Base-by-base conservation (phyloP, 2,329 filamentous ascomycete species). In the Penicillium sp. region DNA sequence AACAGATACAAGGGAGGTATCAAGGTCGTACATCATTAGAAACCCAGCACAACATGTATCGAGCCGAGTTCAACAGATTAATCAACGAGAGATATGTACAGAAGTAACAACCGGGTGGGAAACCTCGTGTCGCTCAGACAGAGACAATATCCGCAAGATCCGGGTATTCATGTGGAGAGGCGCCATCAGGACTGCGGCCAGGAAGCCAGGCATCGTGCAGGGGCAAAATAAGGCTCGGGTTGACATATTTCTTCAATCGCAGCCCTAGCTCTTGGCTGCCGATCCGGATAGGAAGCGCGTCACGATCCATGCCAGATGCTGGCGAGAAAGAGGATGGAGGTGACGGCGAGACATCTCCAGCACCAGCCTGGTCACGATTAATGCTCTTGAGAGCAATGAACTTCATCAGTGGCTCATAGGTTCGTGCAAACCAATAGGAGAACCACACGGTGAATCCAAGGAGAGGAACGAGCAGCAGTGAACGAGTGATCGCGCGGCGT, bases 381-480 rank as follows among this genome's bases (percentile, higher is more conserved):
- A 99, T 91, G 68, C 92, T 96, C 62, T 91, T 85, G 46, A 99
- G 80, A 31, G 96, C 92, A 72, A 99, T 98, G 73, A 95, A 97
- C 67, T 87, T 89, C 75, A 93, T 96, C 60, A 99, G 78, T 0
- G 95, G 94, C 69, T 92, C 90, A 69, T 95, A 99, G 1, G 89
- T 90, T 46, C 85, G 83, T 44, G 85, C 83, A 72, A 91, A 98
- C 65, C 91, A 90, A 74, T 91, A 90, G 63, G 86, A 89, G 72
- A 96, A 96, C 93, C 94, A 98, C 16, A 96, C 79, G 0, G 94
- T 97, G 35, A 87, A 86, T 10, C 88, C 79, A 4, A 96, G 80
- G 3, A 99, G 82, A 4, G 95, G 96, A 0, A 89, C 74, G 19
- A 97, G 83, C 33, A 93, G 80, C 13, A 87, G 78, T 0, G 92